Percentiles rank a stretch among this genome's conserved stretches.
Conservation (phyloP, 352 stramenopile genomes). For the Globisporangium cystogenes region DNA sequence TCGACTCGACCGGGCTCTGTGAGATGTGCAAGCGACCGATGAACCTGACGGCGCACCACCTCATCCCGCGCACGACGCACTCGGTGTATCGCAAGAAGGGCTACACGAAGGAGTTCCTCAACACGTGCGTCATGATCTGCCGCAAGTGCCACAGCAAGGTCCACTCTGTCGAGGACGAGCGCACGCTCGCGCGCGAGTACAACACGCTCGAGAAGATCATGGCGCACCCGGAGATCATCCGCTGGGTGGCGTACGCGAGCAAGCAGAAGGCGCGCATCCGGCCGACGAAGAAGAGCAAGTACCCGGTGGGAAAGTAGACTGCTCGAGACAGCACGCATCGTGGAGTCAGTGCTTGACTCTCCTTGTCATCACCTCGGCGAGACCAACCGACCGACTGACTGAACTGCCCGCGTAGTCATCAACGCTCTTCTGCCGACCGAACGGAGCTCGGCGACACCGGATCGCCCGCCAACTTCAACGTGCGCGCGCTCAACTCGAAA, state of each 20-base stretch:
- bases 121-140: conserved; percentile 88
- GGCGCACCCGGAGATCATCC: conserved; percentile 75
- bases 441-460: too few species aligned
- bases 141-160: conserved; percentile 91
- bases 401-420: too few species aligned
- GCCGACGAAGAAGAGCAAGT: conserved; percentile 55
- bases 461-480: too few species aligned
- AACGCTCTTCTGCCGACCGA: too few species aligned
- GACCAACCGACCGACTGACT: too few species aligned
- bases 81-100: conserved; percentile 75
- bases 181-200: conserved; percentile 86
- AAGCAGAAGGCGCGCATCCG: conserved; percentile 84
- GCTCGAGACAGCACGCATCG: not conserved
- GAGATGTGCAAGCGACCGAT: conserved; percentile 91
- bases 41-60: conserved; percentile 90
- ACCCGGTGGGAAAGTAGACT: conserved; percentile 35
- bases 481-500: too few species aligned
- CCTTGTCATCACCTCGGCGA: not conserved
- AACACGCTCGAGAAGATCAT: conserved; percentile 92
- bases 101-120: conserved; percentile 71
- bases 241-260: conserved; percentile 86
- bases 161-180: conserved; percentile 87
- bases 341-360: not conserved
- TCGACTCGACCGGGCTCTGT: conserved; percentile 40
- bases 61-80: conserved; percentile 88